Conservation (phyloP, 371 early-diverging fungal species). For the Saksenaea oblongispora region DNA sequence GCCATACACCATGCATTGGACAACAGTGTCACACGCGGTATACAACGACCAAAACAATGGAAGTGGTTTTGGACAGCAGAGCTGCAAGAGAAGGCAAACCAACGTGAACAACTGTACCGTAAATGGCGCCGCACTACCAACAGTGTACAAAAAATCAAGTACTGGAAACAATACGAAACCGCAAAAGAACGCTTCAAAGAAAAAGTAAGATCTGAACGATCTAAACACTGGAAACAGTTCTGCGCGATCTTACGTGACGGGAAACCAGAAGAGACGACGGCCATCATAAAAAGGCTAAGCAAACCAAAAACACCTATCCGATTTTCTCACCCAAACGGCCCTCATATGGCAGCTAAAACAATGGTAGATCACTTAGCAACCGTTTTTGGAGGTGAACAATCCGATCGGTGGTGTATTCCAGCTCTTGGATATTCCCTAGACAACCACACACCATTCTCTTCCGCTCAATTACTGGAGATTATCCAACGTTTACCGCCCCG, state of each 20-base stretch:
- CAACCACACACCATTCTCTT: background rate
- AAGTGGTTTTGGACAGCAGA: background rate
- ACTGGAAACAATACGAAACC: background rate
- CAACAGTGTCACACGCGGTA: background rate
- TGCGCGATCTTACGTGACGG: background rate
- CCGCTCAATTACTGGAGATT: background rate
- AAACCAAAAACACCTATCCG: background rate
- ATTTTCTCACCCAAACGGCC: background rate
- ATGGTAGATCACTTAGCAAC: no score
- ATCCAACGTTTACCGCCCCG: constrained; percentile 6
- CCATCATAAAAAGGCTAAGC: no score
- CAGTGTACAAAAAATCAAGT: background rate
- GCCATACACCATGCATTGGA: background rate
- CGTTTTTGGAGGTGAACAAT: background rate
- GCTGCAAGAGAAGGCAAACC: background rate
- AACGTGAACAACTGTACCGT: background rate
- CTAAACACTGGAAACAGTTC: background rate
- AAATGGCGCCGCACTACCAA: background rate
- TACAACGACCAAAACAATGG: background rate
- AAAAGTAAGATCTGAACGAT: background rate
- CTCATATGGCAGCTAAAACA: no score
- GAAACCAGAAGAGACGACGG: background rate
- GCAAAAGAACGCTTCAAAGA: background rate
- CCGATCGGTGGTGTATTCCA: background rate
- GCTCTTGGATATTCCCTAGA: background rate